Conservation (phyloP, 2,329 filamentous ascomycete genomes). For the Colletotrichum sp. region DNA sequence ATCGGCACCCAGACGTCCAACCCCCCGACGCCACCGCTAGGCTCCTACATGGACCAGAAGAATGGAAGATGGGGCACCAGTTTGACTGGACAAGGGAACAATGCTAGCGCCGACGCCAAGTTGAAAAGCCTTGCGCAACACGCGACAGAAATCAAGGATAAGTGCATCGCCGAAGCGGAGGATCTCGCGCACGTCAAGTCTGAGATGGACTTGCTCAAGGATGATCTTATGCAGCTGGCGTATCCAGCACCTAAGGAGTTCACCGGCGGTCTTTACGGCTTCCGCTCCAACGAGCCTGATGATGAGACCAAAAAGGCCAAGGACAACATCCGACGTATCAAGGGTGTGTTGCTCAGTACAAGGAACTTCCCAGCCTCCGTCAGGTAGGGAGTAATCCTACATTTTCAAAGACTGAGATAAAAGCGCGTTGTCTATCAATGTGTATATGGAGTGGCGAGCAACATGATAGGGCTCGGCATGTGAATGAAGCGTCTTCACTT, state of each 20-base stretch:
- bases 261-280: slow-evolving; percentile 44
- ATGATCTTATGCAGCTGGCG: slow-evolving; percentile 69
- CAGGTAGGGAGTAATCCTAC: slow-evolving; percentile 23
- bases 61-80: background rate
- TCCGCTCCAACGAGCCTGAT: slow-evolving; percentile 56
- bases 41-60: background rate
- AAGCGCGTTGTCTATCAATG: background rate
- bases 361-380: slow-evolving; percentile 70
- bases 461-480: background rate
- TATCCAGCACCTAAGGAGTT: slow-evolving; percentile 50
- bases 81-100: background rate
- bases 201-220: slow-evolving; percentile 62
- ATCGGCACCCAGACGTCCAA: slow-evolving; percentile 77
- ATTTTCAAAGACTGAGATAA: background rate
- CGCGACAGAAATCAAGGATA: slow-evolving; percentile 48
- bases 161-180: slow-evolving; percentile 49
- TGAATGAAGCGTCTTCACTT: background rate
- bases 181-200: slow-evolving; percentile 57
- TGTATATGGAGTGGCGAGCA: background rate
- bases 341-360: slow-evolving; percentile 78
- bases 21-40: slow-evolving; percentile 21
- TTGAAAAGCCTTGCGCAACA: slow-evolving; percentile 48
- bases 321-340: slow-evolving; percentile 78
- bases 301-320: slow-evolving; percentile 78
- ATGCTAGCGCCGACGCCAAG: slow-evolving; percentile 37